Base-by-base conservation (phyloP, 2,329 filamentous ascomycete species). In the Aspergillus brunneoviolaceus region DNA sequence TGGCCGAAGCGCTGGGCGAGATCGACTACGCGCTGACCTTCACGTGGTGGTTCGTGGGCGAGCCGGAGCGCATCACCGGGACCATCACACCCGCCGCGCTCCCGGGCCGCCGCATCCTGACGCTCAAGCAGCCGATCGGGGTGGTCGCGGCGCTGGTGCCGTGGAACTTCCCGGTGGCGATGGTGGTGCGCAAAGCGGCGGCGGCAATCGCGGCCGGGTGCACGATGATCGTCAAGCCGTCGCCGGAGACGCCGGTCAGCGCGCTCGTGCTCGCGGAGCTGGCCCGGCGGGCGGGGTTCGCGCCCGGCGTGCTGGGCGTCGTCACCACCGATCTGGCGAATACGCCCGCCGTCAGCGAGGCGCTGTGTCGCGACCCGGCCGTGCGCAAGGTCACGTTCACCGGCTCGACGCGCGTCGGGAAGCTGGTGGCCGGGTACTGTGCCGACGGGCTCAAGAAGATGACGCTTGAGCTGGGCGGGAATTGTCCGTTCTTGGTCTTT, bases 61-160 rank as follows among this genome's bases (percentile, higher is more conserved):
- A 88, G 67, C 85, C 84, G 69, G 79, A 87, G 73, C 79, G 85
- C 35, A 82, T 88, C n/a, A 80, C 83, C 27, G 89, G 89, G 16
- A 82, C 82, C 0, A 81, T 88, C 4, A 83, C 85, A 50, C 79
- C 81, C 0, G 82, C 87, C 0, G 79, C 88, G 0, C 76, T 84
- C 0, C 85, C 89, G 0, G 85, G 86, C 33, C 80, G 89, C 5
- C 81, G 89, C 12, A 81, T 87, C 2, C 84, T 93, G 62, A 89
- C 87, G 0, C 83, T 92, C 66, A 93, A 93, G 78, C 88, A 91
- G 73, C 88, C 88, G 0, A 82, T 90, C 60, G 89, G 89, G 58
- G 87, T 90, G 11, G 81, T 84, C 0, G 88, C 83, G 0, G 88
- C 88, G 0, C 76, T 91, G 16, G 87, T 90, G 1, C 88, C 89